Evolutionary conservation across 805 yeast species (phyloP), one percentile per base, ranked within the genome.

Genomic region (Sungouiozyma intestinalis): DNA sequence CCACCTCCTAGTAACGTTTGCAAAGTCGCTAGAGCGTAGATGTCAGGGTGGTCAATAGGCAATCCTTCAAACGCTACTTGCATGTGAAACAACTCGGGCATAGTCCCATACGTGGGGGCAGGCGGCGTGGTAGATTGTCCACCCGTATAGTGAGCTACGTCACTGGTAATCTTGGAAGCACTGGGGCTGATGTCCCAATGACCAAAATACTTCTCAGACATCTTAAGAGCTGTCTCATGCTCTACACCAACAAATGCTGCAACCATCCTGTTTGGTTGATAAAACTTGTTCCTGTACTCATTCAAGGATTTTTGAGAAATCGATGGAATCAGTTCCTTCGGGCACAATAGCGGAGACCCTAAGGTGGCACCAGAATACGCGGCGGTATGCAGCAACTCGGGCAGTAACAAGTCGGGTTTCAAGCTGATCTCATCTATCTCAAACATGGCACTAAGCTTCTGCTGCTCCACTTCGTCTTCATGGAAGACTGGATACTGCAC

Each of bases 1-100:
- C 97, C 98, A 32, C 97, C 97, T 35, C 98, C 98, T 13, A 92
- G 67, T 17, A 90, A 68, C 45, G 88, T 85, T 60, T 92, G 97
- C 44, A 92, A 69, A 1, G 87, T 79, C 2, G 97, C 96, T 33
- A 87, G 67, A 1, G 95, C 94, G 55, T 92, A 92, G 36, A 88
- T 77, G 53, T 92, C 97, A 16, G 85, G 85, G 57, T 83, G 80
- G 40, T 77, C 74, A 27, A 87, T 80, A 1, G 95, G 81, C 2
- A 83, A 69, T 18, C 97, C 94, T 60, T 92, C 90, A 58, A 84
- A 92, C 1, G 83, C 95, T 32, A 92, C 72, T 59, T 85, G 85
- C 54, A 90, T 72, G 59, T 90, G 94, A 47, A 79, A 81, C 48
- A 88, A 76, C 49, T 85, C 90, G 9, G 92, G 90, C 44, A 77